Conservation (phyloP, 257 asterid genomes). For the Galeopsis tetrahit region DNA sequence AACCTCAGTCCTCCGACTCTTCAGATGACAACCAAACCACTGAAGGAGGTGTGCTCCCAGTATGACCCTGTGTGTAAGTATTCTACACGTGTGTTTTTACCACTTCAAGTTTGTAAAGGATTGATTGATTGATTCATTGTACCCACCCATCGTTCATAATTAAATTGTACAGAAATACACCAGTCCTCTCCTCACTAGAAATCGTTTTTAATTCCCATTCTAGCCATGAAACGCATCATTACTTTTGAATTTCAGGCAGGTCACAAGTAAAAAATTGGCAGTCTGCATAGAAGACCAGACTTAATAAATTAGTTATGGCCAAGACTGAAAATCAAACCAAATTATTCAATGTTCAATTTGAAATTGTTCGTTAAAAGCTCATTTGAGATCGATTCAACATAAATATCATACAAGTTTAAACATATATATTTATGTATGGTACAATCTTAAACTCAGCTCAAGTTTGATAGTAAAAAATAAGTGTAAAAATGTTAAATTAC, state of each 20-base stretch:
- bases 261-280: neutral
- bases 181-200: constrained; percentile 24
- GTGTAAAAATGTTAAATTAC: no score
- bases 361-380: no score
- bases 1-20: constrained; percentile 55
- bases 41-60: constrained; percentile 86
- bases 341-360: no score
- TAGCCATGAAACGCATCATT: neutral
- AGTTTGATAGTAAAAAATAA: no score
- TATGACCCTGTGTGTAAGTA: constrained; percentile 33
- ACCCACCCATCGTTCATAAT: constrained; percentile 26
- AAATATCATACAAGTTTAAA: no score
- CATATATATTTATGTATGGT: no score
- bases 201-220: constrained; percentile 21
- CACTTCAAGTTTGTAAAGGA: constrained; percentile 23
- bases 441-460: no score
- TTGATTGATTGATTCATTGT: neutral
- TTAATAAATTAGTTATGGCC: no score
- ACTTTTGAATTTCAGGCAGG: neutral
- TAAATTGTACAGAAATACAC: constrained; percentile 48
- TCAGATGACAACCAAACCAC: constrained; percentile 66
- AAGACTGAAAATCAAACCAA: no score
- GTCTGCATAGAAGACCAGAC: neutral
- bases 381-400: no score
- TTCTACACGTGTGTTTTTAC: neutral